Base-by-base conservation (phyloP, 164 flowering plant genomes). In the Stephania cephalantha region DNA sequence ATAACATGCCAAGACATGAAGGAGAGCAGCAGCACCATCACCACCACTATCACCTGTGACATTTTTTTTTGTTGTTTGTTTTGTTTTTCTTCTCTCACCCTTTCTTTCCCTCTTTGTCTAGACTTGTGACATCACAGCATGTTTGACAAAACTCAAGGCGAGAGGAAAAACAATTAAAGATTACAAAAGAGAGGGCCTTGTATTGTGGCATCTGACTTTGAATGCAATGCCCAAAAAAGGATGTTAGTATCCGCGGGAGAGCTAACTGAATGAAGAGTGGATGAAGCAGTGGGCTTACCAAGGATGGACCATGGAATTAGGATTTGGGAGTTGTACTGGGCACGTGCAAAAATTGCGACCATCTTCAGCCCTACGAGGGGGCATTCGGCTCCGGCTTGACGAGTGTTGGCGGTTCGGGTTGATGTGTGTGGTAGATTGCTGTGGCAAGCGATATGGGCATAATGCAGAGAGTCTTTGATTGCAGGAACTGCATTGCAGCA, bases 401-500 rank as follows among this genome's bases (percentile, higher is more conserved):
- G 7, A 78, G 44, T 6, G 83, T 9, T 0, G 87, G 74, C 64
- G 73, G 48, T 31, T 90, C 90, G 0, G 87, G 82, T 74, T 78
- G 93, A 45, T 81, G 85, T 0, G 85, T 80, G 45, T 82, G 85
- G 77, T 85, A 92, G 74, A 92, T 88, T 7, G 90, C 87, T 0
- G 86, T 68, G 35, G 97, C 97, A 4, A 90, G 90, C 22, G 93
- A 87, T 61, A 88, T 79, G 13, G 93, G 97, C 97, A 92, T 92
- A 70, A 90, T 86, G 84, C 97, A 92, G 8, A 90, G 89, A 52
- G 89, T 88, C 80, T 92, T 92, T 72, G 94, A 87, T 79, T 92
- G 97, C 61, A 92, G 95, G 79, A 84, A 87, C 61, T 89, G 95
- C 97, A 90, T 90, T 1, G 95, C 97, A 22, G 93, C 89, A 29